These are phyloP conservation scores for Trichophyton benhamiae DNA, from an alignment of 2,329 filamentous ascomycete species.

Conservation along the genomic window DNA sequence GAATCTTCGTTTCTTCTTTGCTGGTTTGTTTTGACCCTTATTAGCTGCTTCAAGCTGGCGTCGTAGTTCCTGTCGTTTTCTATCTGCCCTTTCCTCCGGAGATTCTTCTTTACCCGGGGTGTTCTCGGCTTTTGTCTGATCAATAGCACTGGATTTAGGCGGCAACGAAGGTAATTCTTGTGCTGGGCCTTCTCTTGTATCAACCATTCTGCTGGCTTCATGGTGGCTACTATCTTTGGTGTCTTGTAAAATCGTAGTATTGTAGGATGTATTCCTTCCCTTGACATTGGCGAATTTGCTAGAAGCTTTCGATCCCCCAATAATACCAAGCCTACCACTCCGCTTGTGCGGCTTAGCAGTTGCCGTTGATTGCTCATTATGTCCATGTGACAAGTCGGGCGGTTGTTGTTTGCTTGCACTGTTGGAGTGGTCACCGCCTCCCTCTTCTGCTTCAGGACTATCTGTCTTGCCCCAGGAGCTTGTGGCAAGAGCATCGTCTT, in stretches of 20 bases:
- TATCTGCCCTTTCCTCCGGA: constrained; percentile 42
- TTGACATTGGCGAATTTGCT: constrained; percentile 4
- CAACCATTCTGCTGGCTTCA: neutral
- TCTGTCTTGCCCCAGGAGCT: constrained; percentile 11
- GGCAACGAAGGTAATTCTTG: neutral
- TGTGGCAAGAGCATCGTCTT: neutral
- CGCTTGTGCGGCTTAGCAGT: constrained; percentile 15
- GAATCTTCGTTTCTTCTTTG: constrained; percentile 48
- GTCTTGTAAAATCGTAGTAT: too few species aligned
- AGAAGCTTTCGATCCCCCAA: constrained; percentile 17
- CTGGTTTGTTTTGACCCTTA: constrained; percentile 31
- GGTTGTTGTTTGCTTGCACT: neutral
- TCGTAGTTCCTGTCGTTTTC: constrained; percentile 46
- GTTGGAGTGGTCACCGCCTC: constrained; percentile 6
- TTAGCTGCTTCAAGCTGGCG: constrained; percentile 39
- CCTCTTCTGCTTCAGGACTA: constrained; percentile 11
- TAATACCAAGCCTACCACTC: constrained; percentile 24
- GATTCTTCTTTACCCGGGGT: constrained; percentile 24
- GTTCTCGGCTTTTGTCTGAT: constrained; percentile 13
- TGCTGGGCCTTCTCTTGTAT: neutral
- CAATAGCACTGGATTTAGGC: neutral
- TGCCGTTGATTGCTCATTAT: constrained; percentile 11
- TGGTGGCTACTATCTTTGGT: neutral
- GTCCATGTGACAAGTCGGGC: constrained; percentile 2
- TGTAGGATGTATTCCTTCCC: neutral